Percentiles rank a stretch among this genome's conserved stretches.
phyloP scores from a whole-genome alignment of 192 early-diverging fungal genomes.

The Coemansia sp. region DNA sequence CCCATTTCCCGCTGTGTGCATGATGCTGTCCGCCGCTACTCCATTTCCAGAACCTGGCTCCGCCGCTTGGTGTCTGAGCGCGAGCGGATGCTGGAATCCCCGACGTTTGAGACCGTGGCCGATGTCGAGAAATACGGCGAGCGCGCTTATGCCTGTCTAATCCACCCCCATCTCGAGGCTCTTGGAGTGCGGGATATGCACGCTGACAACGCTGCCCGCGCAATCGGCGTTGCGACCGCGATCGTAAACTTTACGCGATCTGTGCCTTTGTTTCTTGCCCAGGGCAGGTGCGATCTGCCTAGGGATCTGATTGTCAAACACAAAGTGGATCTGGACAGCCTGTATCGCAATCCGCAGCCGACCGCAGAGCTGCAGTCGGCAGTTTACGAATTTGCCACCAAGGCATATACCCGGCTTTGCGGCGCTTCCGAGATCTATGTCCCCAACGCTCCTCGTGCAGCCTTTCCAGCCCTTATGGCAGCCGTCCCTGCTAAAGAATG shows the following conservation, averaged over 20 bases:
- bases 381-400: conserved; percentile 84
- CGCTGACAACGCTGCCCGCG: conserved; percentile 86
- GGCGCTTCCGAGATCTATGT: conserved; percentile 66
- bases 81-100: conserved; percentile 61
- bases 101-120: conserved; percentile 66
- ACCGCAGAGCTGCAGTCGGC: conserved; percentile 68
- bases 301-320: conserved; percentile 78
- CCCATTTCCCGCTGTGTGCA: conserved; percentile 73
- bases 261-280: conserved; percentile 67
- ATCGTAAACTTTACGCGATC: conserved; percentile 75
- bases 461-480: conserved; percentile 70
- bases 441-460: conserved; percentile 59
- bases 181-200: conserved; percentile 77
- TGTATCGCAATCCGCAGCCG: conserved; percentile 61
- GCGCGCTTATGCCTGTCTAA: conserved; percentile 78
- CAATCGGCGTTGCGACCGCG: conserved; percentile 88
- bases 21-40: conserved; percentile 57
- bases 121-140: conserved; percentile 90
- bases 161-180: conserved; percentile 88
- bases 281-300: conserved; percentile 72
- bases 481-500: conserved; percentile 72
- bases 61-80: conserved; percentile 70
- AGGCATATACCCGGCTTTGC: conserved; percentile 73
- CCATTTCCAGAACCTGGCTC: conserved; percentile 76
- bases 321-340: conserved; percentile 69